Base-by-base conservation (phyloP, 164 flowering plant genomes). In the Vitis amurensis region DNA sequence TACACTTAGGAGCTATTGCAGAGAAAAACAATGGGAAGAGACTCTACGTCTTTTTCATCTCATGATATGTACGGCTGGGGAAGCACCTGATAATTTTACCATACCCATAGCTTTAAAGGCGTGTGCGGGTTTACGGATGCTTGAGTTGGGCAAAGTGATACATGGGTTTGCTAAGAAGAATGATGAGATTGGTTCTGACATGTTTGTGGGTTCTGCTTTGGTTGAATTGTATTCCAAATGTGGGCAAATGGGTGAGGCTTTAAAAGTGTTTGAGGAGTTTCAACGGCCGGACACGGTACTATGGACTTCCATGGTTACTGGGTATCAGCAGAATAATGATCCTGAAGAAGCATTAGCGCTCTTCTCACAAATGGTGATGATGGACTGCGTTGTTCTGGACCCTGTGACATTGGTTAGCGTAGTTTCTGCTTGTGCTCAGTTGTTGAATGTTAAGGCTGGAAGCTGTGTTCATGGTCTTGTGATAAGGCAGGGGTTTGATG, bases 271-370 rank as follows among this genome's bases (percentile, higher is more conserved):
- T 73, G 61, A 76, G 57, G 85, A 80, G 68, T 86, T 80, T 69
- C 49, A 68, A 6, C 13, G 56, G 29, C 90, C 90, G 0, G 90
- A 87, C 70, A 78, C 76, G 56, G 87, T 86, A 71, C 16, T 86
- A 15, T 89, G 93, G 93, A 87, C 91, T 50, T 79, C 85, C 2
- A 68, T 89, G 80, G 74, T 89, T 50, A 82, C 86, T 69, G 88
- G 86, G 66, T 84, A 78, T 73, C 82, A 82, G 76, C 79, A 82
- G 73, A 87, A 87, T 68, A 79, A 84, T 10, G 31, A 64, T 65
- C 72, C 81, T 7, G 68, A 77, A 13, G 60, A 74, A 30, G 90
- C 91, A 5, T 67, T 87, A 69, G 14, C 37, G 3, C 75, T 84
- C 68, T 87, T 86, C 69, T 68, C 75, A 8, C 66, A 48, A 73